These are phyloP conservation scores for Verticillium albo-atrum DNA, from an alignment of 2,329 filamentous ascomycete genomes.

Conservation along the genomic window DNA sequence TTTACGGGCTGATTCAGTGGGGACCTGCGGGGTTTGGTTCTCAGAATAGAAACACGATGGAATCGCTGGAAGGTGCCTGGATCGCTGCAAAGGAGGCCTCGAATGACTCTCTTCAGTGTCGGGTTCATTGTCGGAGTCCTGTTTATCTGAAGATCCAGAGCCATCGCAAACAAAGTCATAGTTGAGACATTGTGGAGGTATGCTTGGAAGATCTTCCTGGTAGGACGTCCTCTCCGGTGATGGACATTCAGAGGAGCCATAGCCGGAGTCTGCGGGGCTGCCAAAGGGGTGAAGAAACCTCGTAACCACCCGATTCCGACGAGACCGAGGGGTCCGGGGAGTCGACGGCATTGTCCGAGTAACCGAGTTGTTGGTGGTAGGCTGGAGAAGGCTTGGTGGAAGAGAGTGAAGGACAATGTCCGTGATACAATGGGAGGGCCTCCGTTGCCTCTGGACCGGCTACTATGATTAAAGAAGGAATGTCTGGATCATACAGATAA, in stretches of 20 bases:
- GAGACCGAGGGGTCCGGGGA: neutral
- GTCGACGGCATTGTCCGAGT: neutral
- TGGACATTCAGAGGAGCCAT: slow-evolving; percentile 6
- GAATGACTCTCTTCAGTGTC: neutral
- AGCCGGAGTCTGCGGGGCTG: slow-evolving; percentile 11
- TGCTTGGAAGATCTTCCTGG: neutral
- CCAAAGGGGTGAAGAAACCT: neutral
- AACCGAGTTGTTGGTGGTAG: neutral
- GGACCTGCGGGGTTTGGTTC: neutral
- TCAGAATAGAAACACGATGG: neutral
- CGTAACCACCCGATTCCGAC: neutral
- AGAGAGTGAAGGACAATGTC: neutral
- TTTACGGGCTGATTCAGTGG: neutral
- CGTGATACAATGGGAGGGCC: neutral
- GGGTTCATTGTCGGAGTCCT: neutral
- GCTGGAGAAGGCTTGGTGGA: neutral
- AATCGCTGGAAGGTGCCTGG: neutral
- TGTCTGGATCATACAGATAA: neutral
- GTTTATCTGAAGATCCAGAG: slow-evolving; percentile 4
- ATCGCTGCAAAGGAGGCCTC: neutral
- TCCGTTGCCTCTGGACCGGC: neutral
- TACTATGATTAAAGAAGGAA: neutral
- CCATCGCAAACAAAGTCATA: slow-evolving; percentile 7
- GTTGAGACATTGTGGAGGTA: neutral
- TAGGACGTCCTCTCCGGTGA: slow-evolving; percentile 3